Evolutionary conservation across 768 basidiomycete genomes (phyloP).

Genomic region (Suillus subluteus): DNA sequence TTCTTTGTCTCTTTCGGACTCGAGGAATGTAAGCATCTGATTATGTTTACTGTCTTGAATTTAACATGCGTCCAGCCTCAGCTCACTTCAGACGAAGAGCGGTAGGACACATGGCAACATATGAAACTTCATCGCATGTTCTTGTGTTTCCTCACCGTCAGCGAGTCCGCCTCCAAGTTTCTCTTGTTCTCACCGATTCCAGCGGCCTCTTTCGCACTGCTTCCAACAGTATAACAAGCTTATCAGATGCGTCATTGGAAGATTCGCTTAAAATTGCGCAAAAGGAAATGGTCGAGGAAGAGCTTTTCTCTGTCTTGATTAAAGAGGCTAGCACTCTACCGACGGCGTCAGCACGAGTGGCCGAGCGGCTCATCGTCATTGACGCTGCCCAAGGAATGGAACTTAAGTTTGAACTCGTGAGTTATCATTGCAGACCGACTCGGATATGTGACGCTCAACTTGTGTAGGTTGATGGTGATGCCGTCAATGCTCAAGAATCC

Average conservation of each 20-base stretch:
- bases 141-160: slow-evolving; percentile 71
- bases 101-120: slow-evolving; percentile 65
- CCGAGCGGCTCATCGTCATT: slow-evolving; percentile 75
- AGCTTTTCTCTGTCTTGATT: slow-evolving; percentile 76
- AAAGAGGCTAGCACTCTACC: slow-evolving; percentile 77
- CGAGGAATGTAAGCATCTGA: slow-evolving; percentile 70
- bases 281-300: slow-evolving; percentile 76
- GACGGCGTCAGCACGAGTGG: slow-evolving; percentile 76
- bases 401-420: slow-evolving; percentile 73
- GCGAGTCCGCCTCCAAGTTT: slow-evolving; percentile 64
- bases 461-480: slow-evolving; percentile 39
- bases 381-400: slow-evolving; percentile 75
- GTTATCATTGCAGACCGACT: slow-evolving; percentile 32
- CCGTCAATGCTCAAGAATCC: slow-evolving; percentile 17
- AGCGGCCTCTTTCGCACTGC: slow-evolving; percentile 38
- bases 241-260: slow-evolving; percentile 47
- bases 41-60: neutral
- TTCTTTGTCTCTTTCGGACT: slow-evolving; percentile 81
- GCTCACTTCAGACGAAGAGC: slow-evolving; percentile 66
- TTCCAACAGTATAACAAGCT: slow-evolving; percentile 39
- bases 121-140: slow-evolving; percentile 44
- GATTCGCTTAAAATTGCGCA: slow-evolving; percentile 61
- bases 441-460: slow-evolving; percentile 10
- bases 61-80: slow-evolving; percentile 52
- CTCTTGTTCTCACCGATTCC: slow-evolving; percentile 42